phyloP scores from a whole-genome alignment of 2,329 filamentous ascomycete genomes.

The Bipolaris sorokiniana region DNA sequence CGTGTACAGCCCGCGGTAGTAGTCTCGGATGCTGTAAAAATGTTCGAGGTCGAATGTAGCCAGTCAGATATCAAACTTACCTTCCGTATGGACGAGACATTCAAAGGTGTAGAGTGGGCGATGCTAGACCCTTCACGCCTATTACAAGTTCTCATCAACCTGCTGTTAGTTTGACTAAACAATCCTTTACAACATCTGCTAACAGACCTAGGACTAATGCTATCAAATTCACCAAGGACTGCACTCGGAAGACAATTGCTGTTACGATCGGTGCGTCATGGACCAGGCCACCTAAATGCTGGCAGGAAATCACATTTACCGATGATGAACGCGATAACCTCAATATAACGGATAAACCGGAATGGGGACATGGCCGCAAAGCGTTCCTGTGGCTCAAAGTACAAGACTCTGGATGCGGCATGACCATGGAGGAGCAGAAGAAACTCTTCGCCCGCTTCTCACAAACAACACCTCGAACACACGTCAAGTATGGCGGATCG shows the following conservation, averaged over 20 bases:
- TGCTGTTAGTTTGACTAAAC: conserved; percentile 23
- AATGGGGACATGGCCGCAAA: conserved; percentile 44
- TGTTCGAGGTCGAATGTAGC: conserved; percentile 38
- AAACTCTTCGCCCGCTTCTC: conserved; percentile 41
- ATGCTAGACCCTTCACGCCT: conserved; percentile 40
- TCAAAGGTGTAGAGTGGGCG: conserved; percentile 46
- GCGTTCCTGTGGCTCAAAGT: conserved; percentile 47
- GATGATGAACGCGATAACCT: conserved; percentile 5
- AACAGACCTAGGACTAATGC: conserved; percentile 35
- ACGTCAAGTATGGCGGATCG: conserved; percentile 51
- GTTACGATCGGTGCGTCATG: conserved; percentile 47
- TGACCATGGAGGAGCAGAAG: conserved; percentile 47
- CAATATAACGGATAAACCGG: conserved; percentile 19
- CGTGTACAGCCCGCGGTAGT: conserved; percentile 28
- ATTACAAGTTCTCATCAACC: conserved; percentile 37
- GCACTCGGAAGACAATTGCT: conserved; percentile 40
- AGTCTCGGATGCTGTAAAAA: conserved; percentile 35
- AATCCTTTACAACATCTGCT: conserved; percentile 19
- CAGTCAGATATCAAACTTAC: conserved; percentile 48
- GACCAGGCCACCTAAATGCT: conserved; percentile 20
- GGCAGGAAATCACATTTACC: conserved; percentile 27
- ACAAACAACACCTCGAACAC: conserved; percentile 40
- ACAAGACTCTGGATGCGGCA: conserved; percentile 49
- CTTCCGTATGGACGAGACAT: conserved; percentile 48
- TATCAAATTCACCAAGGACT: conserved; percentile 48